These are phyloP conservation scores for Fusarium sp. DNA, from an alignment of 2,329 filamentous ascomycete species.

Conservation along the genomic window DNA sequence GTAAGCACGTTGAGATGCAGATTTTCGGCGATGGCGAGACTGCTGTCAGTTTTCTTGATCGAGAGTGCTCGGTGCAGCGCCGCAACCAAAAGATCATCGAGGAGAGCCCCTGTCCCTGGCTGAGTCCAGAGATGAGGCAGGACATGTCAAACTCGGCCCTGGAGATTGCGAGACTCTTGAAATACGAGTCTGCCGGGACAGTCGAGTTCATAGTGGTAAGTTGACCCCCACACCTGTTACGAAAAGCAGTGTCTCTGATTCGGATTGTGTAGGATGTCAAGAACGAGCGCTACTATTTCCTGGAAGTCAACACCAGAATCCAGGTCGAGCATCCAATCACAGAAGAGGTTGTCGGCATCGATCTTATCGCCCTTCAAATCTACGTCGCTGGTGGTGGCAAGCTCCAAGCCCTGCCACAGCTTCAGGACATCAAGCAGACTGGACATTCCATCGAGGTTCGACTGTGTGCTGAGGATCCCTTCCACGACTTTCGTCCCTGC, in stretches of 20 bases:
- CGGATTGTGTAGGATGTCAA: not conserved
- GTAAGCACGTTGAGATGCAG: not conserved
- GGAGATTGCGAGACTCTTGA: not conserved
- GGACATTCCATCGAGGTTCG: not conserved
- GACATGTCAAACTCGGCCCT: not conserved
- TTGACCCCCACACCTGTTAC: fast-evolving
- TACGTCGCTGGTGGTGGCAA: not conserved
- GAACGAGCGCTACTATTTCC: not conserved
- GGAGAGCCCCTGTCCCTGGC: not conserved
- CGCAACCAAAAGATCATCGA: not conserved
- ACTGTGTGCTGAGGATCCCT: not conserved
- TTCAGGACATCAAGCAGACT: not conserved
- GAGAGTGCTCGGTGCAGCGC: not conserved
- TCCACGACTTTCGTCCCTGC: not conserved
- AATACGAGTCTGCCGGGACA: not conserved
- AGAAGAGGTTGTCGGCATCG: not conserved
- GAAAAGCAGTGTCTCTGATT: not conserved
- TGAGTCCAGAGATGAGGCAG: not conserved
- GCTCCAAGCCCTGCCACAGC: not conserved
- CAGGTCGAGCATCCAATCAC: not conserved
- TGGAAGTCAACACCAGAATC: not conserved
- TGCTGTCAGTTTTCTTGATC: not conserved
- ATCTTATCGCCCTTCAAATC: not conserved
- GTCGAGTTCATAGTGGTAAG: not conserved
- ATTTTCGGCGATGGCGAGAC: not conserved